These are phyloP conservation scores for Diaporthe sp. DNA, from an alignment of 2,329 filamentous ascomycete species.

Conservation along the genomic window DNA sequence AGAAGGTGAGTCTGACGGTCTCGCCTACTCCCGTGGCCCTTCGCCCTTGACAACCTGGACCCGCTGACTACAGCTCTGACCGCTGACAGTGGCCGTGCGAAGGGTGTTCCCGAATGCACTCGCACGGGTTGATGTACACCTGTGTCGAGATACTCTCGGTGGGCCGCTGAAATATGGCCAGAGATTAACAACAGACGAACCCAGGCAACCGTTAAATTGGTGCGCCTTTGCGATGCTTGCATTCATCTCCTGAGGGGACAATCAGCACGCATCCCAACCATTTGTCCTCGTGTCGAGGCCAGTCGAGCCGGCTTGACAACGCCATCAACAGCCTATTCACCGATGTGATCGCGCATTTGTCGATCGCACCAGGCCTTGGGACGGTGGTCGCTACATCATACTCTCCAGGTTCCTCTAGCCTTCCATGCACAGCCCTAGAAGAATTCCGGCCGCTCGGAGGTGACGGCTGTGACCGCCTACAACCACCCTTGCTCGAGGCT, in stretches of 20 bases:
- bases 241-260: constrained; percentile 3
- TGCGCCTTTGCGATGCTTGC: constrained; percentile 27
- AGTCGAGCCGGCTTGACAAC: background rate
- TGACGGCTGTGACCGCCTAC: constrained; percentile 10
- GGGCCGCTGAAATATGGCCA: constrained; percentile 18
- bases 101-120: constrained; percentile 28
- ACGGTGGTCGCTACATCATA: constrained; percentile 32
- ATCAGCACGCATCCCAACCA: background rate
- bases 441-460: constrained; percentile 10
- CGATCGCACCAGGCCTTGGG: constrained; percentile 12
- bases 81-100: constrained; percentile 24
- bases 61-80: constrained; percentile 10
- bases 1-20: constrained; percentile 22
- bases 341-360: constrained; percentile 9
- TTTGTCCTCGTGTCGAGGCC: constrained; percentile 1
- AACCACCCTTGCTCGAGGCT: constrained; percentile 13
- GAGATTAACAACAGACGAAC: constrained; percentile 26
- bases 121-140: constrained; percentile 17
- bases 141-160: constrained; percentile 8
- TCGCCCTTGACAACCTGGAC: constrained; percentile 28
- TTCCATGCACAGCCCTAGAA: constrained; percentile 9
- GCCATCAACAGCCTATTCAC: constrained; percentile 14
- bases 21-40: constrained; percentile 31
- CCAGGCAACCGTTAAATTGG: constrained; percentile 8
- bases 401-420: constrained; percentile 1